phyloP scores from a whole-genome alignment of 371 early-diverging fungal genomes.

The Mucor velutinosus region DNA sequence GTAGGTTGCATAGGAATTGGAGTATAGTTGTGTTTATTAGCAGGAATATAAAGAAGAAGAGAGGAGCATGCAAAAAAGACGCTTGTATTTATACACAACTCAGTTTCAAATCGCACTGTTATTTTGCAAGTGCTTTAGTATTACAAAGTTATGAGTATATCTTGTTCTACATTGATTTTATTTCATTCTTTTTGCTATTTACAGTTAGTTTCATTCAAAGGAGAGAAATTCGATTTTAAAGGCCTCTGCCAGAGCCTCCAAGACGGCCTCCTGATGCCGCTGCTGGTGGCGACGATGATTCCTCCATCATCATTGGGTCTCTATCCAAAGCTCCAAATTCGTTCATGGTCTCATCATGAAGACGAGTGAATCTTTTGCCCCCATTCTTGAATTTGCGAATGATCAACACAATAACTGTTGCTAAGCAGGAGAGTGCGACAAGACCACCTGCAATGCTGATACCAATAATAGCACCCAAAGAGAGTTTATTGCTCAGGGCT shows the following conservation, averaged over 20 bases:
- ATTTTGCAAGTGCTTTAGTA: not conserved
- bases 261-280: slow-evolving; percentile 9
- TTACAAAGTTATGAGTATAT: not conserved
- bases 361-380: slow-evolving; percentile 11
- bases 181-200: slow-evolving; percentile 2
- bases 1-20: slow-evolving; percentile 8
- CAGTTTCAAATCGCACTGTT: not conserved
- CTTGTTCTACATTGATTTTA: slow-evolving; percentile 1
- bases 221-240: not conserved
- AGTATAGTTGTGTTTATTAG: not conserved
- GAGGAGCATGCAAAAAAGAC: not conserved
- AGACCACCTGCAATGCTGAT: slow-evolving; percentile 26
- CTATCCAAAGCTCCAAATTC: slow-evolving; percentile 20
- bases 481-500: slow-evolving; percentile 2
- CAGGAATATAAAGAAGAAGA: not conserved
- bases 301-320: slow-evolving; percentile 25
- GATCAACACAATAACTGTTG: slow-evolving; percentile 6
- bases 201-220: not conserved
- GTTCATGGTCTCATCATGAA: slow-evolving; percentile 18
- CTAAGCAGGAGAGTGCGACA: slow-evolving; percentile 23
- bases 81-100: slow-evolving; percentile 2
- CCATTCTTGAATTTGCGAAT: slow-evolving; percentile 25
- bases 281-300: not conserved
- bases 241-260: slow-evolving; percentile 20
- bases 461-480: slow-evolving; percentile 25